These are phyloP conservation scores for Hymenotorrendiella dingleyae DNA, from an alignment of 2,329 filamentous ascomycete species.

Conservation along the genomic window DNA sequence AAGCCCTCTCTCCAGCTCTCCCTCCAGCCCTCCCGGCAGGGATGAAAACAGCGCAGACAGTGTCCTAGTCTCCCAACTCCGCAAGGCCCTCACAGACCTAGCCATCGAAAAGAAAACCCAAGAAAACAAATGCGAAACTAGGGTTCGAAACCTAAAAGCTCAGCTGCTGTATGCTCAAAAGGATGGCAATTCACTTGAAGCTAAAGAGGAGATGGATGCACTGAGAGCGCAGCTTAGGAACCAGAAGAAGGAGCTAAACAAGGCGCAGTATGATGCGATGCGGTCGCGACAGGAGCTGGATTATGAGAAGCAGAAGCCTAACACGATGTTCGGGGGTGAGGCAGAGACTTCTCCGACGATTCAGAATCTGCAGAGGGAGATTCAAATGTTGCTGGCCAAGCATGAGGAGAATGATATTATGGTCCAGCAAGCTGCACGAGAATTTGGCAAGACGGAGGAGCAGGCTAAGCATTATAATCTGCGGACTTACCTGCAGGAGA, in stretches of 20 bases:
- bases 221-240: background rate
- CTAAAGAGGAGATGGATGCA: background rate
- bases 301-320: background rate
- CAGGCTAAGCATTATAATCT: slow-evolving; percentile 7
- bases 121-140: background rate
- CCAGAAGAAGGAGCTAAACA: background rate
- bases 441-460: slow-evolving; percentile 6
- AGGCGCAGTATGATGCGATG: background rate
- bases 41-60: no score
- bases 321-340: background rate
- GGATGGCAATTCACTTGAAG: background rate
- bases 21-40: no score
- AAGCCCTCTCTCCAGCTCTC: no score
- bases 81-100: background rate
- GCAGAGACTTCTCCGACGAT: background rate
- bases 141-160: background rate
- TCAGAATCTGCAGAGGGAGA: slow-evolving; percentile 2
- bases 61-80: no score
- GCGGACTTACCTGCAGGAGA: slow-evolving; percentile 5
- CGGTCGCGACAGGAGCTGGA: slow-evolving; percentile 1
- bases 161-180: slow-evolving; percentile 1
- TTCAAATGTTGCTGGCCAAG: background rate
- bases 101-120: background rate
- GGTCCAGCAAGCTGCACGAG: slow-evolving; percentile 5
- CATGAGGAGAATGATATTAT: slow-evolving; percentile 6